A percentile compares a stretch with the other conserved stretches of the same genome.
phyloP scores from a whole-genome alignment of 768 basidiomycete species.

The Dentipellis sp. region DNA sequence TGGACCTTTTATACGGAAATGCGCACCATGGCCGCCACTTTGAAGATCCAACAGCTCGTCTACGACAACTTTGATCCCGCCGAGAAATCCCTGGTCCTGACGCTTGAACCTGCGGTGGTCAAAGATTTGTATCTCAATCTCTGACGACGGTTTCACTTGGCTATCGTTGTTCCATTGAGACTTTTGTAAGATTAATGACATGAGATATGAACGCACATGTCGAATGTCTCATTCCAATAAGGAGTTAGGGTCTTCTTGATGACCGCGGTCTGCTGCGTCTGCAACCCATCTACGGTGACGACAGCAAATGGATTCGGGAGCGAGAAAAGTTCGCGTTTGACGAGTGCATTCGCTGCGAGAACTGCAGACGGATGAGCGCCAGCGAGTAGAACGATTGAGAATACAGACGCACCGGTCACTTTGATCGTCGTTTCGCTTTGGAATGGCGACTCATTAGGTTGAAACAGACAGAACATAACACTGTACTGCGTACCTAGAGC shows the following conservation, averaged over 20 bases:
- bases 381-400: too few relatives aligned
- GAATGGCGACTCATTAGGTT: too few relatives aligned
- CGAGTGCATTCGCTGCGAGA: conserved; percentile 64
- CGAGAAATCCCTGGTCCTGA: conserved; percentile 67
- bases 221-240: conserved; percentile 81
- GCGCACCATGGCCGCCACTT: conserved; percentile 20
- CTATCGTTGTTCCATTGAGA: conserved; percentile 24
- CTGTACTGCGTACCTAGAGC: too few relatives aligned
- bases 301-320: conserved; percentile 87
- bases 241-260: conserved; percentile 61
- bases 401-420: too few relatives aligned
- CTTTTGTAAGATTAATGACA: not conserved
- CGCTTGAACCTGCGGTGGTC: conserved; percentile 85
- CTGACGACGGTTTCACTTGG: conserved; percentile 62
- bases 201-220: conserved; percentile 47
- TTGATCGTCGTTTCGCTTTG: too few relatives aligned
- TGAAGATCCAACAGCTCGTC: conserved; percentile 30
- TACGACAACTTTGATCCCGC: conserved; percentile 36
- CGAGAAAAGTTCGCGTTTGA: conserved; percentile 70
- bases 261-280: conserved; percentile 69
- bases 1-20: not conserved
- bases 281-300: conserved; percentile 71
- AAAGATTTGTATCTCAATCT: conserved; percentile 79
- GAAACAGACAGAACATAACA: too few relatives aligned
- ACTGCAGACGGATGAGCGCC: conserved; percentile 31